These are phyloP conservation scores for Daldinia decipiens DNA, from an alignment of 495 filamentous ascomycete species.

Conservation along the genomic window DNA sequence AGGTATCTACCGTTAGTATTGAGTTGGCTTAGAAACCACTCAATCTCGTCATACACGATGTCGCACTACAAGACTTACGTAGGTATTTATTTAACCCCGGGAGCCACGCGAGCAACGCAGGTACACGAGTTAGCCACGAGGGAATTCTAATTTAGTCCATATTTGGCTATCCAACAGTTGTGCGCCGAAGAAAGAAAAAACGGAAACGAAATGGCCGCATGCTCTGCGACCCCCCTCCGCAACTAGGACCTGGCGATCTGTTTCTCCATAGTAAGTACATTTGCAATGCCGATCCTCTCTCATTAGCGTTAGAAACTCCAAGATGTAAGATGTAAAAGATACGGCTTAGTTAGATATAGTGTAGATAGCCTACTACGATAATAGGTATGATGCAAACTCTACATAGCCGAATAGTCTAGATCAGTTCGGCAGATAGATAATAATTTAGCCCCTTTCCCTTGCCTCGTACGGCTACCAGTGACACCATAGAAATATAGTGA, in stretches of 20 bases:
- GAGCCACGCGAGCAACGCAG: constrained; percentile 38
- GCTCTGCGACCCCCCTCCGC: constrained; percentile 24
- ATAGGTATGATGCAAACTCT: constrained; percentile 19
- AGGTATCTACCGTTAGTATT: constrained; percentile 1
- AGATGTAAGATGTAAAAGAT: constrained; percentile 7
- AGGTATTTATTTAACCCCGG: constrained; percentile 12
- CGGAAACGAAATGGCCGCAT: constrained; percentile 37
- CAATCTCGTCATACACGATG: neutral
- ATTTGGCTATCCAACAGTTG: neutral
- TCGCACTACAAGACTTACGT: constrained; percentile 21
- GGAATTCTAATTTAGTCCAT: constrained; percentile 33
- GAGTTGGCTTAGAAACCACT: neutral
- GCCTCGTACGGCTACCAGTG: neutral
- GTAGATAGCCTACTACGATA: constrained; percentile 26
- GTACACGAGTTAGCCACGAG: constrained; percentile 38
- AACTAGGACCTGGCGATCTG: constrained; percentile 15
- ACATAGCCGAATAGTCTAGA: constrained; percentile 26
- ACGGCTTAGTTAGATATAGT: neutral
- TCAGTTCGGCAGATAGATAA: constrained; percentile 16
- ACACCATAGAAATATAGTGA: constrained; percentile 12
- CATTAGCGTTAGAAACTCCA: constrained; percentile 8
- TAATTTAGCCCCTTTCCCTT: constrained; percentile 4
- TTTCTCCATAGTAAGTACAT: constrained; percentile 19
- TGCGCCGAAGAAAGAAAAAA: constrained; percentile 11
- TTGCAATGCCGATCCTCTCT: constrained; percentile 35